Evolutionary conservation across 805 yeast genomes (phyloP).

Genomic region (Spathaspora passalidarum): DNA sequence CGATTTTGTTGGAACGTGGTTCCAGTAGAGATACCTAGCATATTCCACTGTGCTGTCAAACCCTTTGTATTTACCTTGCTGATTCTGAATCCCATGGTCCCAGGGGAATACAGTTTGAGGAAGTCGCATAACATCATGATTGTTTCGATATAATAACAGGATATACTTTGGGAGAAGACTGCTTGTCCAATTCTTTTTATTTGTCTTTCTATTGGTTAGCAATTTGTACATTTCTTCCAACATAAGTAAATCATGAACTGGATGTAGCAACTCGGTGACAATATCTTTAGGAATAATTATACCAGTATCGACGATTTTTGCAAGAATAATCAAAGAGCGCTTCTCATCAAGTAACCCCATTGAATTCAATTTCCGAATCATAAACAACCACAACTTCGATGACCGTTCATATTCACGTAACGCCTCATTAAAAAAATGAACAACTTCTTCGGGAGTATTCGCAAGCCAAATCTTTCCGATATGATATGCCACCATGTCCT

Average conservation of each 20-base stretch:
- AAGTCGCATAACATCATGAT: slow-evolving; percentile 2
- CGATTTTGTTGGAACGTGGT: slow-evolving; percentile 21
- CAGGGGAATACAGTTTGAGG: slow-evolving; percentile 12
- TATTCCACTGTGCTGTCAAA: slow-evolving; percentile 11
- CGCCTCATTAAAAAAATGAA: slow-evolving; percentile 31
- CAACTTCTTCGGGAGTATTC: slow-evolving; percentile 31
- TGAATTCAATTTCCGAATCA: slow-evolving; percentile 28
- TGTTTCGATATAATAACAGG: slow-evolving; percentile 18
- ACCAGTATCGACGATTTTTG: slow-evolving; percentile 21
- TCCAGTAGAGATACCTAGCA: slow-evolving; percentile 28
- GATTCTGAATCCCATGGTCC: slow-evolving; percentile 9
- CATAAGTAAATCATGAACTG: slow-evolving; percentile 21
- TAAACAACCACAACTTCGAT: slow-evolving; percentile 33
- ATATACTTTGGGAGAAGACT: slow-evolving; percentile 28
- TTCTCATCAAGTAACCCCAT: slow-evolving; percentile 29
- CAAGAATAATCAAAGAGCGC: slow-evolving; percentile 25
- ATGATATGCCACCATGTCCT: slow-evolving; percentile 21
- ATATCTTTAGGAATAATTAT: slow-evolving; percentile 33
- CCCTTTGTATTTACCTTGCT: neutral
- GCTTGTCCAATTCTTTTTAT: neutral
- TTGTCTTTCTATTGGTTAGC: neutral
- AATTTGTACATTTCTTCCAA: slow-evolving; percentile 6
- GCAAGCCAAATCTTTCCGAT: slow-evolving; percentile 25
- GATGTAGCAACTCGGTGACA: slow-evolving; percentile 26
- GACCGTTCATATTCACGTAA: slow-evolving; percentile 20